Conservation (phyloP, 208 protist genomes). For the Trypanosoma theileri region DNA sequence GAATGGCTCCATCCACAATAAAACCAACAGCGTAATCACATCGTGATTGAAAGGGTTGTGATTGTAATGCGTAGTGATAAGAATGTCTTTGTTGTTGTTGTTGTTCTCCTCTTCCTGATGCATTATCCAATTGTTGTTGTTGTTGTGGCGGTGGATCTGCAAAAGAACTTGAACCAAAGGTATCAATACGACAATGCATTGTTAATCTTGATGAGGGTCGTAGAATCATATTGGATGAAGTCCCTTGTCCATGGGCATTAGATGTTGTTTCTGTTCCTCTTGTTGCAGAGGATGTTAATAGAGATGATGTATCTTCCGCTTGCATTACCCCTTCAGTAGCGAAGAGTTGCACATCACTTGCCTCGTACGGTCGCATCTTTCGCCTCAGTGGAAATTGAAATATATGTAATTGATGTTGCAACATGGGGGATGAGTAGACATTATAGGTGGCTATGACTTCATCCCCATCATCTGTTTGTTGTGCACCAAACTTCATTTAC, state of each 20-base stretch:
- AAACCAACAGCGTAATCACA: conserved; percentile 74
- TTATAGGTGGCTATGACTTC: conserved; percentile 79
- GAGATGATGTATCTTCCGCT: background rate
- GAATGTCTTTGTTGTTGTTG: conserved; percentile 30
- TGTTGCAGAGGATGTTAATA: background rate
- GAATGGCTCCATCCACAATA: conserved; percentile 51
- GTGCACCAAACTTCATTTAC: conserved; percentile 22
- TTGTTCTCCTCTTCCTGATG: background rate
- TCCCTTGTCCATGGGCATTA: background rate
- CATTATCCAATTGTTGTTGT: conserved; percentile 10
- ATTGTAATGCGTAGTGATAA: conserved; percentile 71
- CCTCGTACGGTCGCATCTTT: conserved; percentile 71
- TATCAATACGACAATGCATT: conserved; percentile 73
- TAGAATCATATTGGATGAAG: conserved; percentile 24
- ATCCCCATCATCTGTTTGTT: conserved; percentile 48
- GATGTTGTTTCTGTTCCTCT: background rate
- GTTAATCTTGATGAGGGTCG: conserved; percentile 55
- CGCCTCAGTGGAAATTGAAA: conserved; percentile 86
- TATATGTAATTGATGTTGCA: conserved; percentile 69
- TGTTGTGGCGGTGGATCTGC: conserved; percentile 26
- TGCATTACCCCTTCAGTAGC: conserved; percentile 34
- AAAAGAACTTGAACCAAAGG: conserved; percentile 77
- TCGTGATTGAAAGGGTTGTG: conserved; percentile 60
- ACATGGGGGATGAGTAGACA: conserved; percentile 64
- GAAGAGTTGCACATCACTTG: conserved; percentile 59